phyloP scores from a whole-genome alignment of 805 yeast genomes.

The Saturnispora sanitii region DNA sequence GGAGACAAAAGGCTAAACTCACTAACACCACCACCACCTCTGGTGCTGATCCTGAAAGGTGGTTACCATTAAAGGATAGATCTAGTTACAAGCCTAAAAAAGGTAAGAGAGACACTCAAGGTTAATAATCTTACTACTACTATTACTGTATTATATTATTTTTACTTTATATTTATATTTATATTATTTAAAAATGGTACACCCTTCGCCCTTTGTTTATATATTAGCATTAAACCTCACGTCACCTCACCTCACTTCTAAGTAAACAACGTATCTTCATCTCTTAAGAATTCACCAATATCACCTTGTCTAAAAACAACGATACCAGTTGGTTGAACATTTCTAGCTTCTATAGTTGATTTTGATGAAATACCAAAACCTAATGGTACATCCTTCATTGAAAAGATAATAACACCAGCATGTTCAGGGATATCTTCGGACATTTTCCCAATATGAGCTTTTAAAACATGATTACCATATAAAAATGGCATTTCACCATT shows the following conservation, averaged over 20 bases:
- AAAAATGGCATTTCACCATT: slow-evolving; percentile 98
- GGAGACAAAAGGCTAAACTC: neutral
- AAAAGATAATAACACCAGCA: slow-evolving; percentile 84
- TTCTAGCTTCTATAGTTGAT: slow-evolving; percentile 79
- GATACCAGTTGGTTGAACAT: slow-evolving; percentile 85
- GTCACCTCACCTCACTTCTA: slow-evolving; percentile 29
- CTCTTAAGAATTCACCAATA: slow-evolving; percentile 95
- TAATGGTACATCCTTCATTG: slow-evolving; percentile 86
- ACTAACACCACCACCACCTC: neutral
- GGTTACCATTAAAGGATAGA: slow-evolving; percentile 86
- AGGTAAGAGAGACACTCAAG: slow-evolving; percentile 57
- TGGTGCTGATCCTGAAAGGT: slow-evolving; percentile 62
- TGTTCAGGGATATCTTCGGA: slow-evolving; percentile 97
- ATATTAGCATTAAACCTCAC: neutral
- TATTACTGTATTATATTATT: neutral
- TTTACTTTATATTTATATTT: too few species aligned
- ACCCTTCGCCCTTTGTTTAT: too few species aligned
- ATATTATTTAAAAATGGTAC: too few species aligned
- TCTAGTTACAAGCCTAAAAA: slow-evolving; percentile 72
- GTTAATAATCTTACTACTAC: slow-evolving; percentile 28
- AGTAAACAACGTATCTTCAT: slow-evolving; percentile 91
- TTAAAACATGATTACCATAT: slow-evolving; percentile 91
- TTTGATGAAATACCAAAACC: slow-evolving; percentile 96
- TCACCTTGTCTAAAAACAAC: slow-evolving; percentile 96
- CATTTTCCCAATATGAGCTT: slow-evolving; percentile 95